Evolutionary conservation across 2,329 filamentous ascomycete genomes (phyloP), one percentile per base, ranked within the genome.

Genomic region (Bipolaris oryzae): DNA sequence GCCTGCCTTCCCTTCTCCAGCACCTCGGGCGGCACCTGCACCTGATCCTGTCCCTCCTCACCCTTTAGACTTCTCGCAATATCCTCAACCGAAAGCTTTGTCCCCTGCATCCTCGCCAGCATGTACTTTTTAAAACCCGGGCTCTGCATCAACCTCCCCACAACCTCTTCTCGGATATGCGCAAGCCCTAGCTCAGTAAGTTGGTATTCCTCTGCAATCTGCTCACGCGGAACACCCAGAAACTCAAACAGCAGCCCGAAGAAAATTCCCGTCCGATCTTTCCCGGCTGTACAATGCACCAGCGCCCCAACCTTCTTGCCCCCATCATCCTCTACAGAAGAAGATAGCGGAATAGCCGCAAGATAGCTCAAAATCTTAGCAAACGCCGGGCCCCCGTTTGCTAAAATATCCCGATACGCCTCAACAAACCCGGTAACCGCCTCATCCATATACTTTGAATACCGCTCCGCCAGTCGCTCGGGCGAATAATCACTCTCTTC

Each of bases 271-370:
- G 90, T 92, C 41, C 90, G 82, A 72, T 93, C 90, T 75, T 93
- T 93, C 11, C 90, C 90, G 0, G 88, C 89, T 0, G 89, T 90
- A 74, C 90, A 92, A 69, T 93, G 89, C 7, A 92, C 78, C 6
- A 91, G 78, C 9, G 89, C 75, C 7, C 87, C 85, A 1, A 77
- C 60, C 10, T 13, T 11, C 2, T 21, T 21, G 21, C 21, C 21
- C 3, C 3, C 28, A 0, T 1, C 28, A 5, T 13, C 10, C 10
- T 31, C 28, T 11, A 4, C 28, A 31, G 28, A 11, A 31, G 28
- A 31, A 10, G 25, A 4, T 7, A 11, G 2, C 10, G 28, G 13
- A 11, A 31, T 31, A 47, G 75, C 55, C 61, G 67, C 84, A 73
- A 91, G 77, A 64, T 90, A 84, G 15, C 75, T 71, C 37, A 91